These are phyloP conservation scores for Trichoderma simmonsii DNA, from an alignment of 2,329 filamentous ascomycete species.

Conservation along the genomic window DNA sequence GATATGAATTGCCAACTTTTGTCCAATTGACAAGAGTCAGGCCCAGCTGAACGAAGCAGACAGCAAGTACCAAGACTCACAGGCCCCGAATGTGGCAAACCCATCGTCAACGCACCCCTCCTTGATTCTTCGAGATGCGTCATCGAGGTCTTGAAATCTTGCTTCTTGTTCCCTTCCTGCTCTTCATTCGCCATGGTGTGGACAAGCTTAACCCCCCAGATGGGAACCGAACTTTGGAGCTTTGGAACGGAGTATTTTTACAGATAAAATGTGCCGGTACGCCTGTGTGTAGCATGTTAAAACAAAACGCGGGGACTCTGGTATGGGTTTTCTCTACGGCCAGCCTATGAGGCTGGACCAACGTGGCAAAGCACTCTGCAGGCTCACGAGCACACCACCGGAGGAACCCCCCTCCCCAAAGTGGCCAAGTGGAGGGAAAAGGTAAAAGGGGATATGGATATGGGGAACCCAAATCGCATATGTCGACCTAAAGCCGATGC, in stretches of 20 bases:
- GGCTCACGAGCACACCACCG: slow-evolving; percentile 18
- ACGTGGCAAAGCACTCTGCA: slow-evolving; percentile 34
- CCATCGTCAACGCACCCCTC: background rate
- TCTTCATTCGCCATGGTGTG: background rate
- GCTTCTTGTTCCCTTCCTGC: background rate
- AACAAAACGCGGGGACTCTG: slow-evolving; percentile 13
- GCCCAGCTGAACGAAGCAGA: background rate
- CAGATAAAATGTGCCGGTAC: background rate
- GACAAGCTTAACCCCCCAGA: background rate
- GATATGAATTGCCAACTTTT: slow-evolving; percentile 6
- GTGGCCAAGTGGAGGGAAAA: slow-evolving; percentile 9
- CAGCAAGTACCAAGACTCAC: background rate
- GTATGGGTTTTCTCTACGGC: background rate
- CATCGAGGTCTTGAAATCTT: background rate
- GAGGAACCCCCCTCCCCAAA: slow-evolving; percentile 2
- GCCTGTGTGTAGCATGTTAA: slow-evolving; percentile 1
- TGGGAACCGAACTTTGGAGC: background rate
- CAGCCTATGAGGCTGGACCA: slow-evolving; percentile 26
- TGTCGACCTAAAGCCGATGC: slow-evolving; percentile 20
- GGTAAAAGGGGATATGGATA: background rate
- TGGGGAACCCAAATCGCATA: slow-evolving; percentile 6
- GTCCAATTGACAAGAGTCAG: slow-evolving; percentile 21
- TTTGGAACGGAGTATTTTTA: background rate
- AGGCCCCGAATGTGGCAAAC: background rate
- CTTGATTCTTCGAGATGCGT: background rate